These are phyloP conservation scores for Pyricularia pennisetigena DNA, from an alignment of 2,329 filamentous ascomycete species.

Conservation along the genomic window DNA sequence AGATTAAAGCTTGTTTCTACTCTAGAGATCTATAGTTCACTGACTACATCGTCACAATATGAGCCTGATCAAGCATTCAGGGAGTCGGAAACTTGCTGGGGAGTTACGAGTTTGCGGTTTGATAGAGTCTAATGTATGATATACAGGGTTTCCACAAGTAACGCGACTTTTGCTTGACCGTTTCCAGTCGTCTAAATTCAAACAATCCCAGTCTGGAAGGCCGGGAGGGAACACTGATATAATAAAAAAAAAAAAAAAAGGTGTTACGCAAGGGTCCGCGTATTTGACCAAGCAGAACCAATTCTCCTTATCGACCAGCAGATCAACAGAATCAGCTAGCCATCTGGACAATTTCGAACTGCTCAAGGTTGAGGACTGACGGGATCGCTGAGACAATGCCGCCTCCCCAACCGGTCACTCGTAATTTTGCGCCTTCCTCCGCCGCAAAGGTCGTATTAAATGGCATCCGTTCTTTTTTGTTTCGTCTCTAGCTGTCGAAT, in stretches of 20 bases:
- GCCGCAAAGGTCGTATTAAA: not conserved
- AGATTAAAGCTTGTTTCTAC: not conserved
- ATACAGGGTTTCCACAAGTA: not conserved
- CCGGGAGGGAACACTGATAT: not conserved
- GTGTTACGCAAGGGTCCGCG: not conserved
- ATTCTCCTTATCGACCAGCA: not conserved
- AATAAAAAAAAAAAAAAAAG: not conserved
- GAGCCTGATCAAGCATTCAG: not conserved
- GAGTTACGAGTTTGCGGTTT: not conserved
- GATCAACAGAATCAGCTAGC: not conserved
- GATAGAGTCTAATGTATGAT: constrained; percentile 1
- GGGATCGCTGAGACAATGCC: not conserved
- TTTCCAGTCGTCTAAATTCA: not conserved
- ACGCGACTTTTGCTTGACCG: not conserved
- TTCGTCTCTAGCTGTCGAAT: not conserved
- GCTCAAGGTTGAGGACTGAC: not conserved
- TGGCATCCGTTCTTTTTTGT: constrained; percentile 1
- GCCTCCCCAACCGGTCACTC: not conserved
- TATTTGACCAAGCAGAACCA: not conserved
- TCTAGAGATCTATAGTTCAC: not conserved
- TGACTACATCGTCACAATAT: not conserved
- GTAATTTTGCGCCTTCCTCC: not conserved
- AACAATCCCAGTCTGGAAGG: not conserved
- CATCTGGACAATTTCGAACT: not conserved
- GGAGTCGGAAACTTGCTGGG: not conserved